Percentiles rank a stretch among this genome's conserved stretches.
phyloP scores from a whole-genome alignment of 2,329 filamentous ascomycete species.

The Cladosporium velox region DNA sequence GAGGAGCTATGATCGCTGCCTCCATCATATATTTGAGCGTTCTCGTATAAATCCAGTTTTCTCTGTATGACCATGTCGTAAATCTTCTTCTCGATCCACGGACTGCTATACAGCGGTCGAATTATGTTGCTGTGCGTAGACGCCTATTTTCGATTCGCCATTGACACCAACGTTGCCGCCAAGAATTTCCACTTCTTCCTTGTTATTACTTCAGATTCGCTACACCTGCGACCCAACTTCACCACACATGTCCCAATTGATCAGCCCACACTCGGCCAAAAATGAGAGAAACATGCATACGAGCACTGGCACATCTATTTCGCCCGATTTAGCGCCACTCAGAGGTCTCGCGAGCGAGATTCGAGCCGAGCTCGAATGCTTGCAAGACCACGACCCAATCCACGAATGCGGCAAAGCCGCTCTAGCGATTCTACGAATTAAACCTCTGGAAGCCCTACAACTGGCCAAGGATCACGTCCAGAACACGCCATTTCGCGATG shows the following conservation, averaged over 20 bases:
- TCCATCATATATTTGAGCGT: slow-evolving; percentile 1
- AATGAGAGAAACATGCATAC: background rate
- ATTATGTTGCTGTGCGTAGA: too few relatives aligned
- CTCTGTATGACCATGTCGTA: too few relatives aligned
- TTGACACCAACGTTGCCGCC: background rate
- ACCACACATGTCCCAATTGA: background rate
- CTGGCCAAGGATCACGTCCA: slow-evolving; percentile 69
- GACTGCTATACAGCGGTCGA: too few relatives aligned
- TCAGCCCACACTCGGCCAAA: background rate
- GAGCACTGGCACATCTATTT: background rate
- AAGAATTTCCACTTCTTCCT: background rate
- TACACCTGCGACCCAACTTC: background rate
- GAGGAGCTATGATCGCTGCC: slow-evolving; percentile 28
- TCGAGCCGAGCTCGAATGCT: background rate
- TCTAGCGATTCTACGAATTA: slow-evolving; percentile 39
- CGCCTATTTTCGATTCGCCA: too few relatives aligned
- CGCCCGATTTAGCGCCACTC: background rate
- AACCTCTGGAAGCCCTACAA: slow-evolving; percentile 56
- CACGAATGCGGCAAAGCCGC: slow-evolving; percentile 45
- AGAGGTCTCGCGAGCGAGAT: slow-evolving; percentile 11
- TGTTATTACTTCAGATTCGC: background rate
- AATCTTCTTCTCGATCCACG: too few relatives aligned
- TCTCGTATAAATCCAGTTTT: slow-evolving; percentile 1
- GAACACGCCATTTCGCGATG: slow-evolving; percentile 65
- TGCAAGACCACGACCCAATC: slow-evolving; percentile 34